These are phyloP conservation scores for Colletotrichum viniferum DNA, from an alignment of 2,329 filamentous ascomycete genomes.

Conservation along the genomic window DNA sequence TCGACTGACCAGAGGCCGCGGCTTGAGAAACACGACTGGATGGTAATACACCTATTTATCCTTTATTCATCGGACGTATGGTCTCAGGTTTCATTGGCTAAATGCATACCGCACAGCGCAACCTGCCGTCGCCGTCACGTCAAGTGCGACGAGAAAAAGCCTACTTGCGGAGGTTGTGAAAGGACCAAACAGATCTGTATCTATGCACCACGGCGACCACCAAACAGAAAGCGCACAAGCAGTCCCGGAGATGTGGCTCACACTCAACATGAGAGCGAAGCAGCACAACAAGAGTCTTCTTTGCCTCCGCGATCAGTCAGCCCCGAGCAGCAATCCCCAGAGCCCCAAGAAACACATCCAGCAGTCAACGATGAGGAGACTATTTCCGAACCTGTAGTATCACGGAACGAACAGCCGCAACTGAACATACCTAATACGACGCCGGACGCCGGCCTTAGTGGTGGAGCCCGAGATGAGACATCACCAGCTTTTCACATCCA, in stretches of 20 bases:
- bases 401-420: background rate
- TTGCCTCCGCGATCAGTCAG: background rate
- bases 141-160: slow-evolving; percentile 30
- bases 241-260: background rate
- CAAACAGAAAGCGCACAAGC: background rate
- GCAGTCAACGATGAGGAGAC: background rate
- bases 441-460: background rate
- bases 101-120: background rate
- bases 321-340: background rate
- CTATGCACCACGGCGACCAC: background rate
- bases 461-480: background rate
- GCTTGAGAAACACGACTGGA: slow-evolving; percentile 18
- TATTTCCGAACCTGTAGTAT: background rate
- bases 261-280: background rate
- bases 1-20: slow-evolving; percentile 9
- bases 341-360: background rate
- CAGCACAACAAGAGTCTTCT: background rate
- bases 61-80: background rate
- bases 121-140: slow-evolving; percentile 23
- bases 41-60: background rate
- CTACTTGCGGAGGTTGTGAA: slow-evolving; percentile 22
- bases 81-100: background rate
- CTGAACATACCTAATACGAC: background rate
- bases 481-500: background rate
- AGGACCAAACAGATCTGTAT: background rate